Evolutionary conservation across 2,329 filamentous ascomycete genomes (phyloP).

Genomic region (Ceratocystis lukuohia): DNA sequence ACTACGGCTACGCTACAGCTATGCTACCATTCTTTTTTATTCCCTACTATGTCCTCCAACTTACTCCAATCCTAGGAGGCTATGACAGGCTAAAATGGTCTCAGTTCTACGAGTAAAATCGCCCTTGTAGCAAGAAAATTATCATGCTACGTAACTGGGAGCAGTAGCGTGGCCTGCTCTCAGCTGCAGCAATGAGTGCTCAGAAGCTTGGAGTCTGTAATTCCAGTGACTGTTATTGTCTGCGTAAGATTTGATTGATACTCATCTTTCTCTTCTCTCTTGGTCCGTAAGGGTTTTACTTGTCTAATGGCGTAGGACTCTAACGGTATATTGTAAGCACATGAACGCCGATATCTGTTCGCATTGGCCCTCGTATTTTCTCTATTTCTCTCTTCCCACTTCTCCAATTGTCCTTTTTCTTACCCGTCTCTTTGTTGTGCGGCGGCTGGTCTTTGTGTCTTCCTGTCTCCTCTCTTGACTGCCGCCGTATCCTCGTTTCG

Average conservation of each 20-base stretch:
- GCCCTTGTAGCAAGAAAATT: too few species aligned
- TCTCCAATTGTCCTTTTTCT: background rate
- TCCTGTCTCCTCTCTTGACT: background rate
- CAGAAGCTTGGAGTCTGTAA: too few species aligned
- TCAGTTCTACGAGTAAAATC: too few species aligned
- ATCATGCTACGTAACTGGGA: background rate
- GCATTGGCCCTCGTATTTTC: background rate
- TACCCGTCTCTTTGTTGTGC: background rate
- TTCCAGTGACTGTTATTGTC: too few species aligned
- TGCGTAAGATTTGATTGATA: too few species aligned
- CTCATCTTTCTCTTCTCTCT: background rate
- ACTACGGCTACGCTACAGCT: too few species aligned
- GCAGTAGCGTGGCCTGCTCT: background rate
- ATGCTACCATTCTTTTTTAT: too few species aligned
- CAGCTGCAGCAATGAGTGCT: background rate
- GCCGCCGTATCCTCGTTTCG: background rate
- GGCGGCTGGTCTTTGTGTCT: background rate
- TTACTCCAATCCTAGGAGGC: background rate
- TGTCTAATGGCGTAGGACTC: background rate
- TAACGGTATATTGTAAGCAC: background rate
- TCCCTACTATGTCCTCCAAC: background rate
- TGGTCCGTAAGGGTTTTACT: background rate
- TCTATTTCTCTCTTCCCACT: background rate
- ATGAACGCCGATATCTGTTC: background rate
- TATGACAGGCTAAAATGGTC: constrained; percentile 1